A percentile compares a stretch with the other conserved stretches of the same genome.
These are phyloP conservation scores for Arthrobotrys megalospora DNA, from an alignment of 2,329 filamentous ascomycete genomes.

Conservation along the genomic window DNA sequence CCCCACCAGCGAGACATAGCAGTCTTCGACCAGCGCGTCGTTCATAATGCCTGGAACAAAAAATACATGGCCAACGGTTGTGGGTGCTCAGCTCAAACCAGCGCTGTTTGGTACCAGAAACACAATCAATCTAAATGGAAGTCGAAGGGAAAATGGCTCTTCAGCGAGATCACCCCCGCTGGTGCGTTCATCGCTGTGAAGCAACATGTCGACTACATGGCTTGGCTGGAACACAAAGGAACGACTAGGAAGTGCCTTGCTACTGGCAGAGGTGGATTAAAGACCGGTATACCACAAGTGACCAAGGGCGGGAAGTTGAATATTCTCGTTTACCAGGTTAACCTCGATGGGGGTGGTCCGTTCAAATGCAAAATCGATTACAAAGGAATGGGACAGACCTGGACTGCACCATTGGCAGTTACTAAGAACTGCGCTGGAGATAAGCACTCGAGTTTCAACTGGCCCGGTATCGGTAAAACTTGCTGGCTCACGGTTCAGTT, in stretches of 20 bases:
- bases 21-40: slow-evolving; percentile 13
- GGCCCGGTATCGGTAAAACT: background rate
- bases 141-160: background rate
- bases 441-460: background rate
- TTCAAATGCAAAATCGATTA: slow-evolving; percentile 24
- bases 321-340: slow-evolving; percentile 11
- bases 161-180: slow-evolving; percentile 1
- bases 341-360: slow-evolving; percentile 34
- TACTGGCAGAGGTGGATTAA: background rate
- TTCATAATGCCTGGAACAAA: background rate
- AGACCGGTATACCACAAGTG: slow-evolving; percentile 2
- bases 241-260: background rate
- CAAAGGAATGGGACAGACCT: background rate
- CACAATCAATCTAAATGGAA: background rate
- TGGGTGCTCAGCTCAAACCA: background rate
- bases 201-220: background rate
- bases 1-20: slow-evolving; percentile 24
- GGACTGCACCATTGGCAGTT: background rate
- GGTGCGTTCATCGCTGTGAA: background rate
- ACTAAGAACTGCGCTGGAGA: slow-evolving; percentile 1
- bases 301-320: background rate
- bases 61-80: background rate
- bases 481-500: background rate
- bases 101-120: background rate
- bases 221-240: background rate